Conservation (phyloP, 768 basidiomycete genomes). For the Lyophyllum atratum region DNA sequence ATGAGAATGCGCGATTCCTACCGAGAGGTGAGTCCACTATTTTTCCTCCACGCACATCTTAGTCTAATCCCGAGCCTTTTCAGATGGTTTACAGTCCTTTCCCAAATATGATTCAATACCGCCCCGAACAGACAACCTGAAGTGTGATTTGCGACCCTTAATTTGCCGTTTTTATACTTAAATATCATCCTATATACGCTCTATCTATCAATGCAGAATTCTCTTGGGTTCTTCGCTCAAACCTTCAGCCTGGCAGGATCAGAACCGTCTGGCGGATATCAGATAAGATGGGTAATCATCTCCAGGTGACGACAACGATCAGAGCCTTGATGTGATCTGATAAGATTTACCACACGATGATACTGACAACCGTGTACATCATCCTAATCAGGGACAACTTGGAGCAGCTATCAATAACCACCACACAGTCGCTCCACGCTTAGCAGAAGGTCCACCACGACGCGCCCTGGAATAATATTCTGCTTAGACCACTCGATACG, state of each 20-base stretch:
- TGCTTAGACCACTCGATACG: too few relatives aligned
- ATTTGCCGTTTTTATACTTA: not conserved
- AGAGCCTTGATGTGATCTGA: conserved; percentile 1
- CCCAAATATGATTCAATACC: conserved; percentile 56
- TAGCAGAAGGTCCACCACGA: not conserved
- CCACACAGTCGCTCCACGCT: not conserved
- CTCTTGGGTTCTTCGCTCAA: not conserved
- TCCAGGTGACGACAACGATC: not conserved
- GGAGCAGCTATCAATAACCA: not conserved
- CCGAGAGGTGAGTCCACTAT: conserved; percentile 45
- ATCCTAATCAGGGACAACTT: not conserved
- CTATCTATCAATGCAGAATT: not conserved
- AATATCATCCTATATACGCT: not conserved
- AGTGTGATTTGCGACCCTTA: not conserved
- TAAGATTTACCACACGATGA: not conserved
- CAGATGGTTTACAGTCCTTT: conserved; percentile 55
- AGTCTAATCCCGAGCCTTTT: not conserved
- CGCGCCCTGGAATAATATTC: not conserved
- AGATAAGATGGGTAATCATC: conserved; percentile 10
- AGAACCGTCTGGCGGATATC: conserved; percentile 1
- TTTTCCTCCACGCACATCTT: not conserved
- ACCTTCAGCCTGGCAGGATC: not conserved
- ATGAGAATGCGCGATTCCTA: conserved; percentile 61
- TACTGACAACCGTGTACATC: too few relatives aligned
- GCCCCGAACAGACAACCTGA: conserved; percentile 21